Base-by-base conservation (phyloP, 768 basidiomycete species). In the Guyanaporus albipodus region DNA sequence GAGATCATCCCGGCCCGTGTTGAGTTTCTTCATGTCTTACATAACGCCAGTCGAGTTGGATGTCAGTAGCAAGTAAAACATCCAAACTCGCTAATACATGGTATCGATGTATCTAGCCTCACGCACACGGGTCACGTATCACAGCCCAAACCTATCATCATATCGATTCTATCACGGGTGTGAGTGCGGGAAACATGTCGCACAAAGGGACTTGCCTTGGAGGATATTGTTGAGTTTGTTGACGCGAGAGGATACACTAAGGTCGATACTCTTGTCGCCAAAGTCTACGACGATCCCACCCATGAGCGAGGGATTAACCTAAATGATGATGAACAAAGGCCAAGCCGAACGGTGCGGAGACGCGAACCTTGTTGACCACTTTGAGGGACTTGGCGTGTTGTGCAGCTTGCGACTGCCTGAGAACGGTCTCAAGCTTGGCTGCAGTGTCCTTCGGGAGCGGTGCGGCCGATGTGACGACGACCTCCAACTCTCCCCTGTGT, bases 211-310 rank as follows among this genome's bases (percentile, higher is more conserved):
- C 88, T 54, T 68, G 91, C 92, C 82, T 65, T 86, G 79, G 41
- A 98, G 74, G 61, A 87, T 78, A 55, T 80, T 81, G 78, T 97
- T 97, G 64, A 97, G 81, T 71, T 93, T 95, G 67, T 85, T 95
- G 60, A 98, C 91, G 44, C 91, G 89, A 27, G 91, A 91, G 39
- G 83, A 85, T 46, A 95, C 93, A 58, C 91, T 94, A 49, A 98
- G 79, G 72, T 99, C 96, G 59, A 99, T 87, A 43, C 91, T 92
- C 77, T 95, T 95, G 76, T 97, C 96, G 53, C 93, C 95, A 63
- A 99, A 92, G 72, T 99, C 96, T 39, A 99, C 85, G 50, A 97
- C 77, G 49, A 98, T 68, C 41, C 96, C 96, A 48, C 95, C 96
- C 52, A 98, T 71, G 47, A 97, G 74, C n/a, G 81, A 72, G 35